These are phyloP conservation scores for Wickerhamiella siamensis DNA, from an alignment of 805 yeast species.

Conservation along the genomic window DNA sequence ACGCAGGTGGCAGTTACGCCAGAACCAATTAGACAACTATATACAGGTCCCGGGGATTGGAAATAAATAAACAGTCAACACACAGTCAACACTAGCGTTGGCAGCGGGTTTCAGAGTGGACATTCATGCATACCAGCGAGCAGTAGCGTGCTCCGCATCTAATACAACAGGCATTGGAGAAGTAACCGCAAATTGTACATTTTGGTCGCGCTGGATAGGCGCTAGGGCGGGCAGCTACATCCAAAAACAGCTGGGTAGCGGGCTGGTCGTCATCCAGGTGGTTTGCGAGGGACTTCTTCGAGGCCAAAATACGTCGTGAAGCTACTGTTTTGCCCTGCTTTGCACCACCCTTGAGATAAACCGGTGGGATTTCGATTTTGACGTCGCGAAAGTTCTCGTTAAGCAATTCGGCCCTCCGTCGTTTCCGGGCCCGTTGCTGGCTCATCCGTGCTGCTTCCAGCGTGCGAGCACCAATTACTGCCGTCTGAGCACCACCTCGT, in stretches of 20 bases:
- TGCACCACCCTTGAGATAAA: slow-evolving; percentile 16
- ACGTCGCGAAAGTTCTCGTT: slow-evolving; percentile 16
- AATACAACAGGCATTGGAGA: slow-evolving; percentile 24
- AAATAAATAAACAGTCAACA: background rate
- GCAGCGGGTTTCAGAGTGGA: slow-evolving; percentile 28
- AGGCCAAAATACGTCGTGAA: slow-evolving; percentile 26
- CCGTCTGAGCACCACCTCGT: slow-evolving; percentile 3
- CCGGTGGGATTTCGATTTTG: slow-evolving; percentile 17
- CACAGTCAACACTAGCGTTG: slow-evolving; percentile 17
- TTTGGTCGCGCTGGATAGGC: slow-evolving; percentile 24
- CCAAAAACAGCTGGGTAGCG: slow-evolving; percentile 20
- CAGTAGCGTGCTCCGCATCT: slow-evolving; percentile 28
- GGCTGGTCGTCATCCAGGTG: slow-evolving; percentile 29
- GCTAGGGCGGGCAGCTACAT: slow-evolving; percentile 24
- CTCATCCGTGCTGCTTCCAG: slow-evolving; percentile 8
- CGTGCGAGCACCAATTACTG: slow-evolving; percentile 11
- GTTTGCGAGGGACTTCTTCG: slow-evolving; percentile 27
- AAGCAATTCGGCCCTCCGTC: slow-evolving; percentile 15
- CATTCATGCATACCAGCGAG: slow-evolving; percentile 23
- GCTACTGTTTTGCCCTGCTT: slow-evolving; percentile 21
- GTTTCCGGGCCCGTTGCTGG: slow-evolving; percentile 10
- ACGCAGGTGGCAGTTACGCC: slow-evolving; percentile 15
- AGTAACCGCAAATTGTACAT: slow-evolving; percentile 30
- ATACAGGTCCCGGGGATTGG: slow-evolving; percentile 1
- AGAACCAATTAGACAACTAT: slow-evolving; percentile 9